Percentiles rank a stretch among this genome's conserved stretches.
These are phyloP conservation scores for Xylaria sp. DNA, from an alignment of 2,329 filamentous ascomycete genomes.

Conservation along the genomic window DNA sequence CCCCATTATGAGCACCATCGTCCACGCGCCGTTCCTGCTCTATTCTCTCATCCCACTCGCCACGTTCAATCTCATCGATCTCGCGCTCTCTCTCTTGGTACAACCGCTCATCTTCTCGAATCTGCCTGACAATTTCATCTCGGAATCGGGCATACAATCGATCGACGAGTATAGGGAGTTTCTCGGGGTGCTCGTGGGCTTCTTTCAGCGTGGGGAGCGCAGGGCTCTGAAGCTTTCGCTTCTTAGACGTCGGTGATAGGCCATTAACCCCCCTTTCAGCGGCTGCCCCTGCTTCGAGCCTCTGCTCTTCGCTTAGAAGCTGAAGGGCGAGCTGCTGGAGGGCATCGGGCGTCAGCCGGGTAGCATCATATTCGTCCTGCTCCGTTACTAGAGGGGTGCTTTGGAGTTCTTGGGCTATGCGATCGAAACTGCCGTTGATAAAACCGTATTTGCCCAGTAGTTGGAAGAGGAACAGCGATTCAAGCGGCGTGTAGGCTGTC, in stretches of 20 bases:
- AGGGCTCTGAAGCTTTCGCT: slow-evolving; percentile 78
- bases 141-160: slow-evolving; percentile 81
- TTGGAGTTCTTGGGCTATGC: slow-evolving; percentile 78
- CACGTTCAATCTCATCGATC: slow-evolving; percentile 73
- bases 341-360: slow-evolving; percentile 79
- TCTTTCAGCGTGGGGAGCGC: slow-evolving; percentile 73
- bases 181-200: slow-evolving; percentile 71
- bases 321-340: slow-evolving; percentile 81
- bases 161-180: slow-evolving; percentile 75
- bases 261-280: slow-evolving; percentile 57
- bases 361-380: slow-evolving; percentile 75
- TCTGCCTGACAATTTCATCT: slow-evolving; percentile 73
- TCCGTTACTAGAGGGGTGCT: slow-evolving; percentile 77
- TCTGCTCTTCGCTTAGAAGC: slow-evolving; percentile 78
- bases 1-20: slow-evolving; percentile 33
- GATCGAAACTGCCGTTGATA: slow-evolving; percentile 71
- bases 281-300: slow-evolving; percentile 57
- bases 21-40: slow-evolving; percentile 36
- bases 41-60: slow-evolving; percentile 45
- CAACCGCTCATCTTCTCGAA: slow-evolving; percentile 77
- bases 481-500: slow-evolving; percentile 81
- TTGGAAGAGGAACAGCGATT: slow-evolving; percentile 87
- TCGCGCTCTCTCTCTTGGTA: slow-evolving; percentile 73
- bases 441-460: slow-evolving; percentile 75
- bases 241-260: slow-evolving; percentile 69